Evolutionary conservation across 257 asterid species (phyloP), one percentile per base, ranked within the genome.

Genomic region (Striga asiatica): DNA sequence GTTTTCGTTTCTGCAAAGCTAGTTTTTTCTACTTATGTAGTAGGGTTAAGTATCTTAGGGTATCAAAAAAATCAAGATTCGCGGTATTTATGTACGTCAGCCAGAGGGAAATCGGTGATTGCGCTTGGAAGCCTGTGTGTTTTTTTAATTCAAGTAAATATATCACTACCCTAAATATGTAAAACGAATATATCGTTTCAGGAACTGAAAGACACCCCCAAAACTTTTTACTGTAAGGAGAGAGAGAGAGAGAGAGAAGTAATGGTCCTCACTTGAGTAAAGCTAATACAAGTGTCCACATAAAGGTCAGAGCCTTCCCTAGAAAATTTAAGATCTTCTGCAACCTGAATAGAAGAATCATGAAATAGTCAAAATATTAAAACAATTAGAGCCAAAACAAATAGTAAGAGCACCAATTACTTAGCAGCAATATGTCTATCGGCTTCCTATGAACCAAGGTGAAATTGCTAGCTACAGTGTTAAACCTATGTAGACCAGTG

Each of bases 281-380:
- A 84, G 73, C 80, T 78, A 56, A 91, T 84, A 74, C 67, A 52
- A 67, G 69, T 65, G 61, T 87, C 88, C 60, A 91, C 94, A 81
- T 81, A 87, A 55, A 91, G 61, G 66, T 87, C 96, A 65, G 89
- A 81, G 62, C 96, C 98, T 60, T 80, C 78, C 73, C 96, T 75
- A 34, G 79, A 69, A 80, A 87, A 91, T 37, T 75, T 32, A 58
- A 76, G 69, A 82, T 91, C 96, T 56, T 77, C 81, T 51, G 73
- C 68, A 49, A 91, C 94, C 98, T 91, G 84, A 47, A 67, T 49
- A 51, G 17, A 50, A 54, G 54, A 35, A 62, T 29, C 13, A 21
- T 16, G 35, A 24, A 34, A 28, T 35, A 45, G 22, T 50, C 39
- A 65, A 22, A 19, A 7, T 28, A 34, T 34, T 23, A 37, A 31